Evolutionary conservation across 2,329 filamentous ascomycete genomes (phyloP), one percentile per base, ranked within the genome.

Genomic region (Chalaropsis thielavioides): DNA sequence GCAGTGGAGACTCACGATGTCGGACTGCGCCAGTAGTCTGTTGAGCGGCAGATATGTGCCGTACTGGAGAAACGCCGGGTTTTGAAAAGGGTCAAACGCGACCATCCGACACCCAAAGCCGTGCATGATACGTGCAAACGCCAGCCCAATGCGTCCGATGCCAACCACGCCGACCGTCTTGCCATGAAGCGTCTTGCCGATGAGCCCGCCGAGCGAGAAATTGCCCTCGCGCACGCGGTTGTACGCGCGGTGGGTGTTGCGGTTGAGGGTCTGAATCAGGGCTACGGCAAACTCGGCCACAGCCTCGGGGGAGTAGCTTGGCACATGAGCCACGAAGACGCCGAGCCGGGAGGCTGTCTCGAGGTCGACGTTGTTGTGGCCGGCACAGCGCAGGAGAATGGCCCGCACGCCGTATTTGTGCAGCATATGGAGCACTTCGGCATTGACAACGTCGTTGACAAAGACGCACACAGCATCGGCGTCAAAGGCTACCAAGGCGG

Each of bases 201-300:
- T 75, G n/a, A 85, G 73, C 1, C 85, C 85, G 67, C 85, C 80
- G 40, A 88, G 80, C 56, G 79, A 80, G 71, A 88, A 88, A 72
- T 88, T 88, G 61, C 82, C 84, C 72, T 88, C 84, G 54, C 84
- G 81, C 22, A 86, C 84, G 31, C 85, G 82, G 72, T 84, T 86
- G 73, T 85, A 87, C 2, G 85, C 83, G 24, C 83, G 81, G 72
- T 88, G 85, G 15, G 83, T 87, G 71, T 84, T 82, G 54, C 85
- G 82, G 72, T 87, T 86, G 54, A 88, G 76, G 0, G 84, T 86
- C 75, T 86, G 83, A 63, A 87, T 76, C 67, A 88, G 76, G 1
- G 84, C 83, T n/a, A 88, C 79, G 49, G 83, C 80, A 70, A 87
- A 88, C 76, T 88, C 85, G 68, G 85, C 85, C 1, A 88, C 85